Base-by-base conservation (phyloP, 495 filamentous ascomycete species). In the Oidiodendron maius region DNA sequence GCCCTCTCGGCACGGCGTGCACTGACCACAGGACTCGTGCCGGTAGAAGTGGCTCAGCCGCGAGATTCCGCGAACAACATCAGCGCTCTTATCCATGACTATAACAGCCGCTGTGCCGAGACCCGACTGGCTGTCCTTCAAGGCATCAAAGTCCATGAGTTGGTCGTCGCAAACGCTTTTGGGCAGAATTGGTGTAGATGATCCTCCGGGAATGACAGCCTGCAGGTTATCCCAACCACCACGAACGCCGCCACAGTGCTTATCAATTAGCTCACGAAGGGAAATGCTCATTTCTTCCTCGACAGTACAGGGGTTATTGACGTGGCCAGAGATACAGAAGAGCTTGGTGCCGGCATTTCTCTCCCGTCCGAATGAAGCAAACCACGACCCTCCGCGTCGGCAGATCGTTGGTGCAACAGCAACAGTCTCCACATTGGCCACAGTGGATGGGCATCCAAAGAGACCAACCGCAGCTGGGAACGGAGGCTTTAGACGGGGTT, bases 241-340 rank as follows among this genome's bases (percentile, higher is more conserved):
- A 52, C 81, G 82, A 37, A 98, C 93, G 62, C 93, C 93, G 64
- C 93, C 93, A 65, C 91, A 95, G 76, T 98, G 93, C 69, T 85
- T 90, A 40, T 98, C 93, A 57, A 98, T 96, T 46, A 98, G 81
- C 65, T 98, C 93, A 26, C 84, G 80, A 41, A 98, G 76, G 8
- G 93, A 82, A 54, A 97, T 97, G 56, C 84, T 89, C 93, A 98
- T 98, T 71, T 97, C 91, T 68, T 98, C 93, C 66, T 98, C 93
- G 38, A 98, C 91, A 8, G 94, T 97, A 66, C 78, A 86, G 41
- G 93, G 93, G 75, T 97, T 94, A 79, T 97, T 97, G 73, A 98
- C 93, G 68, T 97, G 89, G 20, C 93, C 93, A 28, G 90, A 96
- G 69, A 98, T 96, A 72, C 91, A 96, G 81, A 86, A 98, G 28